phyloP scores from a whole-genome alignment of 2,329 filamentous ascomycete species.

The Neopestalotiopsis clavispora region DNA sequence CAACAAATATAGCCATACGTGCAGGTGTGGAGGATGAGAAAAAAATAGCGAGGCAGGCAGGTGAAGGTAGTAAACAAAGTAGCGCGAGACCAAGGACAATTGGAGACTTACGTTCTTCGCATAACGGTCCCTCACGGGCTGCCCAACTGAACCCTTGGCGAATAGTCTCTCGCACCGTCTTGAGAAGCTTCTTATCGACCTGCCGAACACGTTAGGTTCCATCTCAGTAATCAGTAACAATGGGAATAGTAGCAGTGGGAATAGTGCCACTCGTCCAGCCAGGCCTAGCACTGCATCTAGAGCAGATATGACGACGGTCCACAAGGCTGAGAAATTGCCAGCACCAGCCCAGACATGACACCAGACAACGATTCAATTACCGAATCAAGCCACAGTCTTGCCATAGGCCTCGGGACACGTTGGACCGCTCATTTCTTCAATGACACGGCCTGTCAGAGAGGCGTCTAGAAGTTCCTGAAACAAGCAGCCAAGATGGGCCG shows the following conservation, averaged over 20 bases:
- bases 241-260: too few relatives aligned
- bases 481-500: conserved; percentile 3
- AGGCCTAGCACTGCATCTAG: conserved; percentile 1
- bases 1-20: not conserved
- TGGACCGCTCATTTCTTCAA: not conserved
- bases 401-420: conserved; percentile 4
- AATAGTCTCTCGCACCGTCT: conserved; percentile 87
- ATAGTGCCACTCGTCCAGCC: not conserved
- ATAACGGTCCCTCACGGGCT: conserved; percentile 90
- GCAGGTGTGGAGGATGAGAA: not conserved
- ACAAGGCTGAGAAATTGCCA: conserved; percentile 15
- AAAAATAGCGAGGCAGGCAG: not conserved
- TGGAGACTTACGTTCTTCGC: conserved; percentile 84
- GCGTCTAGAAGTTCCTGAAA: conserved; percentile 13
- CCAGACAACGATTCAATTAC: conserved; percentile 17
- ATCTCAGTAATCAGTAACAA: not conserved
- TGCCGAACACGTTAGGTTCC: conserved; percentile 38
- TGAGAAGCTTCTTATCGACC: conserved; percentile 91
- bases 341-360: not conserved
- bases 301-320: not conserved
- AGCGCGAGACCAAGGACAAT: conserved; percentile 6
- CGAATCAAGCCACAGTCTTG: conserved; percentile 17
- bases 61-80: not conserved
- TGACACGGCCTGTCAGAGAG: not conserved
- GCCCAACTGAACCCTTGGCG: conserved; percentile 98